phyloP scores from a whole-genome alignment of 2,329 filamentous ascomycete species.

The Epichloe festucae region DNA sequence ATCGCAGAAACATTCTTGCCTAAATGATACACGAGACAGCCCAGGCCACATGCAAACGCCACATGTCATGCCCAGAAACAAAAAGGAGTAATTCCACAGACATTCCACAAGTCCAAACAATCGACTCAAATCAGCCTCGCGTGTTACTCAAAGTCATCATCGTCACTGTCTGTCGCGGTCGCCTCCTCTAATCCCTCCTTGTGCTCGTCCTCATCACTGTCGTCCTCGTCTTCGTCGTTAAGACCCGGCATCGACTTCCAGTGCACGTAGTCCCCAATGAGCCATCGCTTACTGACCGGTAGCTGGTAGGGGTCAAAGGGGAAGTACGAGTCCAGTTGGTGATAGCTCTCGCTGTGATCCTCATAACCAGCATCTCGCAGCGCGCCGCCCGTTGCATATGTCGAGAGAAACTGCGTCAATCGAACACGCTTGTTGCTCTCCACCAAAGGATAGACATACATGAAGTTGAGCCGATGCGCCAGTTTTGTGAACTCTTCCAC shows the following conservation, averaged over 20 bases:
- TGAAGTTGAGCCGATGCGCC: constrained; percentile 69
- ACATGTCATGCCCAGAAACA: not conserved
- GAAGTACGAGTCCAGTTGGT: constrained; percentile 88
- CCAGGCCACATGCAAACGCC: not conserved
- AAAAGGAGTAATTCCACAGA: constrained; percentile 4
- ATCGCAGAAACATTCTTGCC: not conserved
- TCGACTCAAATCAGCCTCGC: not conserved
- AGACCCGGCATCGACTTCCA: constrained; percentile 67
- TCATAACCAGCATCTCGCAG: constrained; percentile 35
- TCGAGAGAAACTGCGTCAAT: constrained; percentile 55
- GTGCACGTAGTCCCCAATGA: constrained; percentile 69
- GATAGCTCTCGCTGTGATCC: constrained; percentile 57
- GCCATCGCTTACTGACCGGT: constrained; percentile 75
- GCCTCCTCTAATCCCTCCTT: constrained; percentile 34
- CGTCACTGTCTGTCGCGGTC: constrained; percentile 37
- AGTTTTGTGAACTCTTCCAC: constrained; percentile 86
- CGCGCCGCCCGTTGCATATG: constrained; percentile 40
- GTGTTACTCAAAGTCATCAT: constrained; percentile 25
- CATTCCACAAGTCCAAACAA: constrained; percentile 4
- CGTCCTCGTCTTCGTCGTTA: constrained; percentile 43
- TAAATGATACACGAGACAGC: not conserved
- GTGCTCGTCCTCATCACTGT: constrained; percentile 37
- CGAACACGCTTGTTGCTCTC: constrained; percentile 87
- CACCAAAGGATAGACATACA: constrained; percentile 79
- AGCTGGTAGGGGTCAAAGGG: constrained; percentile 95